Evolutionary conservation across 1,139 yeast species (phyloP).

Genomic region (Zygosaccharomyces sapae): DNA sequence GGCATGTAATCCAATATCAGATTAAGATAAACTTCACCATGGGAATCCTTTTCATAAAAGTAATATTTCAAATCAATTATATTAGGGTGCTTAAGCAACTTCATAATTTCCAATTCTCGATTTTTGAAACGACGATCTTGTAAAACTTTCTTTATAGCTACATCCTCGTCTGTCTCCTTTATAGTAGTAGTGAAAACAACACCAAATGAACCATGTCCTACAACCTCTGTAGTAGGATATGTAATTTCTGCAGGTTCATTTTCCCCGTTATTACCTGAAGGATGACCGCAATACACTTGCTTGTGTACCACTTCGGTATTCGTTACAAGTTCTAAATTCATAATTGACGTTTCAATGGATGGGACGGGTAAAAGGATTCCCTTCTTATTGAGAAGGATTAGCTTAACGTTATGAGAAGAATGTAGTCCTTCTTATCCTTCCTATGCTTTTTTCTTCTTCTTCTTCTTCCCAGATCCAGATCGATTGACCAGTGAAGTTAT

Average conservation of each 20-base stretch:
- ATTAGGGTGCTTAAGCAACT: conserved; percentile 73
- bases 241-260: conserved; percentile 34
- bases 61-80: conserved; percentile 85
- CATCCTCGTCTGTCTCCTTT: conserved; percentile 67
- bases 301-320: conserved; percentile 28
- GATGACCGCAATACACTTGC: conserved; percentile 32
- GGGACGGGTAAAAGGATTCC: neutral
- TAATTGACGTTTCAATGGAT: conserved; percentile 2
- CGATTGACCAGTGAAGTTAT: too few relatives aligned
- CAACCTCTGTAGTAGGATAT: conserved; percentile 52
- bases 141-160: conserved; percentile 89
- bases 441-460: too few relatives aligned
- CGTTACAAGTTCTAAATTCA: conserved; percentile 20
- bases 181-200: conserved; percentile 87
- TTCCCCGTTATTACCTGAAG: conserved; percentile 12
- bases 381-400: neutral
- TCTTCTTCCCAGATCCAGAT: too few relatives aligned
- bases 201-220: conserved; percentile 97
- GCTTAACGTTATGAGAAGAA: neutral
- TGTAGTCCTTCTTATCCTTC: too few relatives aligned
- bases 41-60: conserved; percentile 64
- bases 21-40: conserved; percentile 68
- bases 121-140: conserved; percentile 95
- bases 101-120: conserved; percentile 94
- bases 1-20: conserved; percentile 89